phyloP scores from a whole-genome alignment of 1,284 basidiomycete species.

The Pseudozyma sp. region DNA sequence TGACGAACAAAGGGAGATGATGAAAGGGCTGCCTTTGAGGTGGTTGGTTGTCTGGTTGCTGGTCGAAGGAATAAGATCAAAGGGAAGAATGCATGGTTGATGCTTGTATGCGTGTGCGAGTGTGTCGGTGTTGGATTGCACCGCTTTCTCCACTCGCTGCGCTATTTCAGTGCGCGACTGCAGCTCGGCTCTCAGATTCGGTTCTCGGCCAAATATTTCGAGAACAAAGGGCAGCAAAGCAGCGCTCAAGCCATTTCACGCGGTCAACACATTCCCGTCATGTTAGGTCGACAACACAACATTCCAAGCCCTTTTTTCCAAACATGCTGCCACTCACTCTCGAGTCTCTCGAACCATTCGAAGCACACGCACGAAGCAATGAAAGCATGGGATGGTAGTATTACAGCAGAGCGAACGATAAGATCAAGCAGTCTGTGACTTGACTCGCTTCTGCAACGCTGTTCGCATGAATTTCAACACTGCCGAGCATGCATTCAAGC shows the following conservation, averaged over 20 bases:
- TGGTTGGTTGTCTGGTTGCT: background rate
- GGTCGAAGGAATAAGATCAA: background rate
- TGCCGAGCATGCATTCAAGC: constrained; percentile 24
- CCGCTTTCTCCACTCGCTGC: constrained; percentile 1
- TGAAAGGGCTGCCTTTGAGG: background rate
- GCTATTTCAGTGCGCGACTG: too few relatives aligned
- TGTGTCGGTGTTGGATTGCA: background rate
- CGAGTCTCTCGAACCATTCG: too few relatives aligned
- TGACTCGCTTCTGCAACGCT: constrained; percentile 17
- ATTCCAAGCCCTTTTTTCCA: background rate
- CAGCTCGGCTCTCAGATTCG: too few relatives aligned
- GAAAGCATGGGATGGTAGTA: background rate
- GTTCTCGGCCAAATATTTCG: too few relatives aligned
- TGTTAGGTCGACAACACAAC: background rate
- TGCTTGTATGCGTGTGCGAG: background rate
- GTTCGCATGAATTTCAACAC: constrained; percentile 29
- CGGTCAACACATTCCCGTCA: background rate
- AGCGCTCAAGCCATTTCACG: constrained; percentile 1
- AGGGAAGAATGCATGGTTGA: background rate
- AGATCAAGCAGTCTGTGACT: constrained; percentile 13
- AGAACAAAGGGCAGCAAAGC: background rate
- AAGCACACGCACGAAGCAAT: too few relatives aligned
- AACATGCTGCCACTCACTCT: too few relatives aligned
- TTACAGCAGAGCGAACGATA: background rate
- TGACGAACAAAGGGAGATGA: background rate